These are phyloP conservation scores for Tuber magnatum DNA, from an alignment of 495 filamentous ascomycete species.

Conservation along the genomic window DNA sequence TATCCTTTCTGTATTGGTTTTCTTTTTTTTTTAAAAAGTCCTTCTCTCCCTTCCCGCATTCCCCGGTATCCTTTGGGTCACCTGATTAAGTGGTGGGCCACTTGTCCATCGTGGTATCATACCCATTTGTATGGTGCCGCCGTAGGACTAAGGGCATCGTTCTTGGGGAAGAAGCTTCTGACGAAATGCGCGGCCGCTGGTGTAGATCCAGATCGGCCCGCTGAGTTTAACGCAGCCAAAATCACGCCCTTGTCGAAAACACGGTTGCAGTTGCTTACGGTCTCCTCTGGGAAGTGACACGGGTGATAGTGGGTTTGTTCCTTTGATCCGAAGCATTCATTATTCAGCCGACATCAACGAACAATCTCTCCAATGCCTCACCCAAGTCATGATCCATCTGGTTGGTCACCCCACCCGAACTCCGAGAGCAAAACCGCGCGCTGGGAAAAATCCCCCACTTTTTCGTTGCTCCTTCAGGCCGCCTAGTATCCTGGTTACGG, in stretches of 20 bases:
- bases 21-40: neutral
- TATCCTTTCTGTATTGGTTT: neutral
- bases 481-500: slow-evolving; percentile 1
- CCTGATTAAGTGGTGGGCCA: neutral
- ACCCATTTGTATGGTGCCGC: neutral
- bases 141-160: neutral
- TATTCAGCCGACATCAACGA: neutral
- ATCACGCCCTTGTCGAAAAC: neutral
- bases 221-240: slow-evolving; percentile 9
- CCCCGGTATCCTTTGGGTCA: neutral
- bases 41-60: neutral
- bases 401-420: neutral
- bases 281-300: neutral
- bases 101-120: neutral
- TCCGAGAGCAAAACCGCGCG: neutral
- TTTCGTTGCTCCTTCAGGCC: neutral
- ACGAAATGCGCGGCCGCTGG: slow-evolving; percentile 10
- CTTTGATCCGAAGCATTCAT: neutral
- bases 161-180: slow-evolving; percentile 14
- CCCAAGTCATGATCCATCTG: neutral
- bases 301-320: neutral
- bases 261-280: neutral
- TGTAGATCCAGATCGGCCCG: slow-evolving; percentile 32
- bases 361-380: neutral
- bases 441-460: neutral